Conservation (phyloP, 371 early-diverging fungal genomes). For the Furculomyces boomerangus region DNA sequence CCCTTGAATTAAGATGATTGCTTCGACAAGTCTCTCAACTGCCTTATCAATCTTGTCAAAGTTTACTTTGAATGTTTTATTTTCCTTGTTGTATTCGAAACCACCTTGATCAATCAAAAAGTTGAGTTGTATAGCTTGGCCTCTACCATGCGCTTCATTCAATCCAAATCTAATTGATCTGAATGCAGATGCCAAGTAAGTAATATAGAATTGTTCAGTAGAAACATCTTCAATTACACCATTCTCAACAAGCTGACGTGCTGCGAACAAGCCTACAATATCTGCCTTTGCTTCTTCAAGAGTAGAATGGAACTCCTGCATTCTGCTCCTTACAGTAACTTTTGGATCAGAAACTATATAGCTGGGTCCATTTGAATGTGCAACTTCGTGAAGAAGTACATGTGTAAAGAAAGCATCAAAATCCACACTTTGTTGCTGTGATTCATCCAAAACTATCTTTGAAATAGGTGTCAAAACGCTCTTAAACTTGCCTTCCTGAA, state of each 20-base stretch:
- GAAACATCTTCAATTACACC: slow-evolving; percentile 39
- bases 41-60: slow-evolving; percentile 43
- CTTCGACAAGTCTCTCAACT: slow-evolving; percentile 39
- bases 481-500: slow-evolving; percentile 54
- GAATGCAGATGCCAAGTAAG: slow-evolving; percentile 63
- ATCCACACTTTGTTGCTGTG: slow-evolving; percentile 33
- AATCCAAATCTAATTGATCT: slow-evolving; percentile 64
- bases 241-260: slow-evolving; percentile 38
- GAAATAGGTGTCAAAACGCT: slow-evolving; percentile 52
- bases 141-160: slow-evolving; percentile 57
- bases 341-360: slow-evolving; percentile 27
- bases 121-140: slow-evolving; percentile 55
- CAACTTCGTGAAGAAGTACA: slow-evolving; percentile 57
- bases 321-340: slow-evolving; percentile 43
- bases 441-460: slow-evolving; percentile 28
- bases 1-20: slow-evolving; percentile 59
- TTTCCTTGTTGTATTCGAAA: slow-evolving; percentile 27
- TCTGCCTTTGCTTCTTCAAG: slow-evolving; percentile 75
- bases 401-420: slow-evolving; percentile 65
- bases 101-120: slow-evolving; percentile 54
- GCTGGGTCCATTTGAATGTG: slow-evolving; percentile 63
- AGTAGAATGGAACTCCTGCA: slow-evolving; percentile 54
- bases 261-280: slow-evolving; percentile 58
- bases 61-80: slow-evolving; percentile 37
- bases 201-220: slow-evolving; percentile 47